phyloP scores from a whole-genome alignment of 1,139 yeast species.

The Diutina ranongensis region DNA sequence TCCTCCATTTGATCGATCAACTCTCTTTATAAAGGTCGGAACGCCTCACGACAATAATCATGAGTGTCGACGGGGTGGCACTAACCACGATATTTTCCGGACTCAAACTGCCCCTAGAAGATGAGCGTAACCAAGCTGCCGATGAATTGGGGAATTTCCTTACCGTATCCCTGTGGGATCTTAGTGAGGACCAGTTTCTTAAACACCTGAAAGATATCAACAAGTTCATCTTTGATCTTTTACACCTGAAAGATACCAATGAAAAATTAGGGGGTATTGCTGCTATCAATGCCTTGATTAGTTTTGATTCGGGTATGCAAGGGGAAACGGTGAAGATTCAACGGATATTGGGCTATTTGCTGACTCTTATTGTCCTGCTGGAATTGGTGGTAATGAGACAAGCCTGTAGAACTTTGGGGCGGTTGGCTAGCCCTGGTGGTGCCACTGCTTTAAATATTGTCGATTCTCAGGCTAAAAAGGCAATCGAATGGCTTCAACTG shows the following conservation, averaged over 20 bases:
- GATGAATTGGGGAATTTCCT: slow-evolving; percentile 56
- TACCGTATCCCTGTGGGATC: slow-evolving; percentile 61
- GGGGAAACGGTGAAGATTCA: slow-evolving; percentile 85
- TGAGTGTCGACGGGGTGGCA: slow-evolving; percentile 33
- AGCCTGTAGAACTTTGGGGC: slow-evolving; percentile 81
- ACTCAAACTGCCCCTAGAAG: slow-evolving; percentile 36
- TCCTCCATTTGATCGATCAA: no score
- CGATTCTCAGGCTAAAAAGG: slow-evolving; percentile 81
- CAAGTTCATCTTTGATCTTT: slow-evolving; percentile 74
- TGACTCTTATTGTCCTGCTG: slow-evolving; percentile 70
- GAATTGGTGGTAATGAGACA: slow-evolving; percentile 77
- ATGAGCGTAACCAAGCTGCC: slow-evolving; percentile 50
- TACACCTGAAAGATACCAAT: slow-evolving; percentile 60
- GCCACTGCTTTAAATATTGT: slow-evolving; percentile 85
- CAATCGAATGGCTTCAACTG: slow-evolving; percentile 82
- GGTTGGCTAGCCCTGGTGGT: slow-evolving; percentile 81
- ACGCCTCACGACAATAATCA: background rate
- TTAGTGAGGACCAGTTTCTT: slow-evolving; percentile 67
- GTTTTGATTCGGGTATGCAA: slow-evolving; percentile 51
- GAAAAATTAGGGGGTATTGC: slow-evolving; percentile 84
- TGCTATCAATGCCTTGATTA: slow-evolving; percentile 81
- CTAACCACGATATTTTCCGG: slow-evolving; percentile 44
- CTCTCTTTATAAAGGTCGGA: no score
- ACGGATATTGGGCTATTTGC: slow-evolving; percentile 75
- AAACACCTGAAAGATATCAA: slow-evolving; percentile 78